Conservation (phyloP, 1,139 yeast species). For the Sugiyamaella castrensis region DNA sequence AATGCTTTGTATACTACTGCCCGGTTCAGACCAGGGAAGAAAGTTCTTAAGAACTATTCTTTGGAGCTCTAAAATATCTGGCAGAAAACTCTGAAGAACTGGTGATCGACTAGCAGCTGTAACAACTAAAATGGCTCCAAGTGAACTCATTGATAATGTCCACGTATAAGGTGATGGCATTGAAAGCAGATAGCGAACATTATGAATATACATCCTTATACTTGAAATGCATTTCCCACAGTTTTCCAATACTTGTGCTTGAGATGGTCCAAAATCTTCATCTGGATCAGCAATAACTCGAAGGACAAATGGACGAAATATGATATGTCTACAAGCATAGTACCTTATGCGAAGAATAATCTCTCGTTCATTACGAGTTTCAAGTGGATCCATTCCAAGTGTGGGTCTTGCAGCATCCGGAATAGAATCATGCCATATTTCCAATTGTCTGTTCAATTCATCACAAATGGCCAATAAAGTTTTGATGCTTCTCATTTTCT, state of each 20-base stretch:
- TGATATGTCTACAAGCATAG: constrained; percentile 23
- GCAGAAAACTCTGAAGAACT: constrained; percentile 8
- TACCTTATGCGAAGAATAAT: constrained; percentile 21
- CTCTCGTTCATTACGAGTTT: constrained; percentile 16
- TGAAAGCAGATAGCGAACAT: constrained; percentile 14
- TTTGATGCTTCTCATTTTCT: constrained; percentile 9
- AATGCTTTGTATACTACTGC: constrained; percentile 9
- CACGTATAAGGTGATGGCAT: constrained; percentile 23
- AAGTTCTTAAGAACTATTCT: constrained; percentile 14
- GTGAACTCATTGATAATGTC: constrained; percentile 20
- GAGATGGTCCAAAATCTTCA: constrained; percentile 2
- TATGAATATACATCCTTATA: constrained; percentile 18
- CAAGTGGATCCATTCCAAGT: constrained; percentile 6
- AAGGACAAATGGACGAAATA: constrained; percentile 23
- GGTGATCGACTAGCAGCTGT: constrained; percentile 18
- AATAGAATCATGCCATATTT: constrained; percentile 22
- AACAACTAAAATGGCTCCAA: constrained; percentile 19
- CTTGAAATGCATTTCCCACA: constrained; percentile 20
- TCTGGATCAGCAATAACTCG: constrained; percentile 13
- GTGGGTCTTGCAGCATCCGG: constrained; percentile 19
- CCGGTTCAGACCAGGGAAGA: constrained; percentile 10
- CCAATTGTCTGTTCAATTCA: constrained; percentile 23
- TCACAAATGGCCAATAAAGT: constrained; percentile 14
- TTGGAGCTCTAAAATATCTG: constrained; percentile 15
- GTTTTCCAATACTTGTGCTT: constrained; percentile 12